Percentiles rank a stretch among this genome's conserved stretches.
phyloP scores from a whole-genome alignment of 371 early-diverging fungal species.

The Rhizopus arrhizus region DNA sequence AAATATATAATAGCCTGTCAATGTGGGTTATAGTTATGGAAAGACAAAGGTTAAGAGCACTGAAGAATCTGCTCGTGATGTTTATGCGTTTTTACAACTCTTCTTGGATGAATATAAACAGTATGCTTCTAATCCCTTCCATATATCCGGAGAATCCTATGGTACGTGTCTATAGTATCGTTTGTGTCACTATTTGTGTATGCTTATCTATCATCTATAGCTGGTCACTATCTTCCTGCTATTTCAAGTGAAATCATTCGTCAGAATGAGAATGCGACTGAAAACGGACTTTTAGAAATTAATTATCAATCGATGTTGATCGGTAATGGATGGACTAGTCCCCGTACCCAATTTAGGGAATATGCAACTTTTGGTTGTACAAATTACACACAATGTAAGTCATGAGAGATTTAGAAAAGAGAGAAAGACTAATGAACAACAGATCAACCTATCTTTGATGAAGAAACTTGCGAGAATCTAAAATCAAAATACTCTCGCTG shows the following conservation, averaged over 20 bases:
- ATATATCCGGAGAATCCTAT: constrained; percentile 71
- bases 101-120: constrained; percentile 67
- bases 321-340: constrained; percentile 91
- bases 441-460: constrained; percentile 34
- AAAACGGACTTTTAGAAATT: constrained; percentile 14
- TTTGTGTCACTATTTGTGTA: neutral
- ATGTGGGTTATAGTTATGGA: constrained; percentile 79
- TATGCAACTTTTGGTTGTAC: constrained; percentile 85
- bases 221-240: constrained; percentile 83
- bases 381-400: constrained; percentile 17
- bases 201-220: constrained; percentile 17
- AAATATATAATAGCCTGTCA: constrained; percentile 58
- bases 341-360: constrained; percentile 79
- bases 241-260: constrained; percentile 65
- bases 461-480: constrained; percentile 73
- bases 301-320: constrained; percentile 75
- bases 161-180: constrained; percentile 10
- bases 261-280: constrained; percentile 19
- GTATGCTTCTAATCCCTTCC: constrained; percentile 31
- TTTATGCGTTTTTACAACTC: constrained; percentile 69
- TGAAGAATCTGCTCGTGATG: constrained; percentile 55
- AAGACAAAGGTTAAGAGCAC: constrained; percentile 56
- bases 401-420: no score
- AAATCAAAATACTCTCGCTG: constrained; percentile 68
- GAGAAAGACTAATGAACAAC: neutral